Evolutionary conservation across 2,329 filamentous ascomycete genomes (phyloP).

Genomic region (Aspergillus transmontanensis): DNA sequence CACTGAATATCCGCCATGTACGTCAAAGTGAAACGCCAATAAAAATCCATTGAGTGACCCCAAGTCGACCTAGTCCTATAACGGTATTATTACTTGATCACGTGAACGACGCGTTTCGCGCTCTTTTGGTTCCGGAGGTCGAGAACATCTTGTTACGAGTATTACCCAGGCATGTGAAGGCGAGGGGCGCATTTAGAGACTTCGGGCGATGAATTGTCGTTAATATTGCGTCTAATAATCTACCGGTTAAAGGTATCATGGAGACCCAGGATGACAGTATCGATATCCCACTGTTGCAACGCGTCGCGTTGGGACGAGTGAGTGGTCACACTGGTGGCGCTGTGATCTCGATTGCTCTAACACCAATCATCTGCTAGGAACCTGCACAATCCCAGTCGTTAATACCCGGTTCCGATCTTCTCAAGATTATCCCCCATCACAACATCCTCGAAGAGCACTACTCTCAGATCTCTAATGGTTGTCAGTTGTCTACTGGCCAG

Average conservation of each 20-base stretch:
- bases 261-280: slow-evolving; percentile 45
- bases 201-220: not conserved
- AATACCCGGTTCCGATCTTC: slow-evolving; percentile 14
- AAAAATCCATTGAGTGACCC: not conserved
- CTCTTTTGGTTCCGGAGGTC: slow-evolving; percentile 18
- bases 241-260: slow-evolving; percentile 26
- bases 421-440: slow-evolving; percentile 10
- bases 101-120: slow-evolving; percentile 37
- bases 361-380: slow-evolving; percentile 30
- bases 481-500: slow-evolving; percentile 10
- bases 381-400: slow-evolving; percentile 31
- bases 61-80: slow-evolving; percentile 15
- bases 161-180: not conserved
- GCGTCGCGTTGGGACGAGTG: slow-evolving; percentile 44
- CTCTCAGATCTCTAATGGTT: slow-evolving; percentile 12
- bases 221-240: not conserved
- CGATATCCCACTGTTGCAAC: slow-evolving; percentile 44
- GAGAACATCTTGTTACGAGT: not conserved
- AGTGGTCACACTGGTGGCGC: slow-evolving; percentile 33
- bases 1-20: not conserved
- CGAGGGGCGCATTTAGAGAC: not conserved
- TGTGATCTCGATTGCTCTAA: slow-evolving; percentile 32
- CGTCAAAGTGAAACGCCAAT: not conserved
- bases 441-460: slow-evolving; percentile 1
- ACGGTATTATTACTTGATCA: slow-evolving; percentile 32